Base-by-base conservation (phyloP, 352 stramenopile species). In the Blastocystis sp. region DNA sequence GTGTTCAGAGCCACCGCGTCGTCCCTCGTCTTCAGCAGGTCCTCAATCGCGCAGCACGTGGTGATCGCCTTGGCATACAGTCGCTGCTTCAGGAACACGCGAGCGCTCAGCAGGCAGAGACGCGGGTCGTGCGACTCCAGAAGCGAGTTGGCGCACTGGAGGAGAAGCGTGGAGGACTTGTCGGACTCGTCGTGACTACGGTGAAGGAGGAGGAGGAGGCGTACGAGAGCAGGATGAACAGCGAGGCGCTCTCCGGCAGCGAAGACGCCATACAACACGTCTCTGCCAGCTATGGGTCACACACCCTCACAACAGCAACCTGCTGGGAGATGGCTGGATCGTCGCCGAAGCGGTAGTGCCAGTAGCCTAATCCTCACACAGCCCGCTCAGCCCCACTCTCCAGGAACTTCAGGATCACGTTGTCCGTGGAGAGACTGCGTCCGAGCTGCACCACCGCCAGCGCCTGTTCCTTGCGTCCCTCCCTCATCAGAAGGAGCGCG, bases 261-360 rank as follows among this genome's bases (percentile, higher is more conserved):
- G 45, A 37, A 35, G 66, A 35, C n/a, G 66, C 45, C 12, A 77
- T 29, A 29, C n/a, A 77, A 51, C 66, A 77, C 21, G 29, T 77
- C 50, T 77, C 66, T 2, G 66, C 66, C 3, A 77, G 66, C 50
- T 77, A 55, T 6, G 45, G 16, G 6, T 55, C 45, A 55, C 45
- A 16, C 45, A 6, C 6, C 45, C 45, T 16, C 16, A 6, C 45
- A 55, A 16, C 45, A 16, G 6, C 45, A 6, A 55, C 45, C 45
- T 55, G 66, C 10, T 59, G 29, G 1, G 66, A 77, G 3, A 77
- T 35, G 10, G 24, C 37, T 6, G 10, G 4, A 9, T 77, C 24
- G 37, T 29, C 37, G 45, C 13, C 66, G 50, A 60, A 77, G 6
- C 10, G 4, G 45, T 77, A 77, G n/a, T 77, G 33, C n/a, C 19